A percentile compares a stretch with the other conserved stretches of the same genome.
These are phyloP conservation scores for Cyclotella cryptica DNA, from an alignment of 108 stramenopile genomes.

Conservation along the genomic window DNA sequence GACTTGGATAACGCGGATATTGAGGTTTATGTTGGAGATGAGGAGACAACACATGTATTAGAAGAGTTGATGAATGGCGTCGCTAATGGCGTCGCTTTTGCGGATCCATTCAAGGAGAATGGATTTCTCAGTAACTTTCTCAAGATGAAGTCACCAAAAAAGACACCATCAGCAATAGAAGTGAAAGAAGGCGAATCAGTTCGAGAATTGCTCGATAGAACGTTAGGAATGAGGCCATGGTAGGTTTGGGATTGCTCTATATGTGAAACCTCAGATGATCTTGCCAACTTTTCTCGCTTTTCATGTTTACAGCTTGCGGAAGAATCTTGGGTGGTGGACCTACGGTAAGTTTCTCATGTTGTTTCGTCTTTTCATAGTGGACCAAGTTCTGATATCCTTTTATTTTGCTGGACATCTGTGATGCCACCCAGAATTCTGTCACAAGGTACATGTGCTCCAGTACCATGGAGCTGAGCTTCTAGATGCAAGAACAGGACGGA, in stretches of 20 bases:
- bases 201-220: constrained; percentile 58
- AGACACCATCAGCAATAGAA: constrained; percentile 11
- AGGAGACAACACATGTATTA: neutral
- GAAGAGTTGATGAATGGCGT: constrained; percentile 15
- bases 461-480: constrained; percentile 68
- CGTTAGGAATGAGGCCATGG: constrained; percentile 39
- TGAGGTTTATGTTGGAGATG: constrained; percentile 15
- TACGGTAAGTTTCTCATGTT: constrained; percentile 5
- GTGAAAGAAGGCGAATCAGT: constrained; percentile 60
- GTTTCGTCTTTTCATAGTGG: neutral
- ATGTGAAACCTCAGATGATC: neutral
- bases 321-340: constrained; percentile 49
- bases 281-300: neutral
- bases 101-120: neutral
- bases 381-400: neutral
- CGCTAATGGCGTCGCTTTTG: neutral
- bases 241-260: neutral
- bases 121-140: neutral
- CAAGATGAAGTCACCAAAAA: neutral
- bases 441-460: constrained; percentile 64
- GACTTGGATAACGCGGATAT: constrained; percentile 12
- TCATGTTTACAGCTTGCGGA: constrained; percentile 32
- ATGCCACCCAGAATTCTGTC: constrained; percentile 76
- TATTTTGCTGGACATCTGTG: constrained; percentile 62
- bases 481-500: constrained; percentile 51